A percentile compares a stretch with the other conserved stretches of the same genome.
Evolutionary conservation across 2,329 filamentous ascomycete genomes (phyloP).

Genomic region (Epichloe bromicola): DNA sequence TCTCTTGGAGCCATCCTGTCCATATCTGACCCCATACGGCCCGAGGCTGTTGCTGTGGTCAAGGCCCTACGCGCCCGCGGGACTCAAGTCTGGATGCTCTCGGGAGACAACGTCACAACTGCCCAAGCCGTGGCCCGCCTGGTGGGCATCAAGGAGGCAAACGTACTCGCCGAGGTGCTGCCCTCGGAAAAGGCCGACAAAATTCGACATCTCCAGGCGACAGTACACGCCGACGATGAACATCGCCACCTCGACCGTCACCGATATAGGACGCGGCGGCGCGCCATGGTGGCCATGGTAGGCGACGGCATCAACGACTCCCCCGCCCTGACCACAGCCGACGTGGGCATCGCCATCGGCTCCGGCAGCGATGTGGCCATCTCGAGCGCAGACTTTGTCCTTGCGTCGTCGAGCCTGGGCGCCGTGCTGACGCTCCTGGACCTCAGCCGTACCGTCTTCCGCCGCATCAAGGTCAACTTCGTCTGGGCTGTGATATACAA

Average conservation of each 20-base stretch:
- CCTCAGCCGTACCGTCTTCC: constrained; percentile 59
- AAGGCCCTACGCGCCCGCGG: constrained; percentile 48
- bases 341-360: constrained; percentile 75
- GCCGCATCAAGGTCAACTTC: constrained; percentile 74
- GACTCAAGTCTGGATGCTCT: constrained; percentile 80
- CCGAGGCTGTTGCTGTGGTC: constrained; percentile 55
- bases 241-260: constrained; percentile 4
- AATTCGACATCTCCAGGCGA: constrained; percentile 49
- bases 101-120: constrained; percentile 79
- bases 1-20: constrained; percentile 54
- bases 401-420: constrained; percentile 57
- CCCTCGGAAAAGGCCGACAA: constrained; percentile 70
- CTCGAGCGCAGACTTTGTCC: constrained; percentile 67
- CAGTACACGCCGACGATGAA: constrained; percentile 25
- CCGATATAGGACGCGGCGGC: constrained; percentile 19
- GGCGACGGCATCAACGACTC: constrained; percentile 87
- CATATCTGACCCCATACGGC: constrained; percentile 68
- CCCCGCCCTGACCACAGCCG: constrained; percentile 65
- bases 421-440: constrained; percentile 61
- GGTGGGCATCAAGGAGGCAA: constrained; percentile 58
- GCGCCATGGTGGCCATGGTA: constrained; percentile 62
- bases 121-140: constrained; percentile 64
- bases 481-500: constrained; percentile 79
- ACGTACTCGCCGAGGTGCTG: constrained; percentile 78
- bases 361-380: constrained; percentile 77